A percentile compares a stretch with the other conserved stretches of the same genome.
phyloP scores from a whole-genome alignment of 2,329 filamentous ascomycete genomes.

The Diaporthe vexans region DNA sequence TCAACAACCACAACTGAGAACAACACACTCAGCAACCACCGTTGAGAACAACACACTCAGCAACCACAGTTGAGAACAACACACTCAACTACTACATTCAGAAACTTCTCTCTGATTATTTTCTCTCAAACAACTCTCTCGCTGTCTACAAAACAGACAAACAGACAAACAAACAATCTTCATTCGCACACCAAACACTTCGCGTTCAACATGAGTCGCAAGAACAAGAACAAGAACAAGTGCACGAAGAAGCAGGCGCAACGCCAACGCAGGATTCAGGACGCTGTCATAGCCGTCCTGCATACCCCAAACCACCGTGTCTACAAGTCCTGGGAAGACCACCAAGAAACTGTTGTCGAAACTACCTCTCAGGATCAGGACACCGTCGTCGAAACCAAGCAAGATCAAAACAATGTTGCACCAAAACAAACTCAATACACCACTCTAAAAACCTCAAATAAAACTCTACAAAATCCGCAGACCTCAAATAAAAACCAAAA shows the following conservation, averaged over 20 bases:
- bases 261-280: neutral
- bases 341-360: no score
- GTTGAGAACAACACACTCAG: neutral
- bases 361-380: no score
- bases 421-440: no score
- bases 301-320: no score
- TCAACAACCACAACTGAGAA: neutral
- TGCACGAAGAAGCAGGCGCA: neutral
- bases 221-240: neutral
- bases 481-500: no score
- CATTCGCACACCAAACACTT: neutral
- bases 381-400: no score
- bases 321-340: no score
- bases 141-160: neutral
- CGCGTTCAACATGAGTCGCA: neutral
- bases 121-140: neutral
- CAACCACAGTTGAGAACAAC: neutral
- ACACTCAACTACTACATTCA: neutral
- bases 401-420: no score
- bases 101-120: neutral
- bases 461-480: no score
- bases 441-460: no score
- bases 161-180: neutral
- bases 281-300: no score
- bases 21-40: neutral